Conservation (phyloP, 306 rosid genomes). For the Vigna radiata region DNA sequence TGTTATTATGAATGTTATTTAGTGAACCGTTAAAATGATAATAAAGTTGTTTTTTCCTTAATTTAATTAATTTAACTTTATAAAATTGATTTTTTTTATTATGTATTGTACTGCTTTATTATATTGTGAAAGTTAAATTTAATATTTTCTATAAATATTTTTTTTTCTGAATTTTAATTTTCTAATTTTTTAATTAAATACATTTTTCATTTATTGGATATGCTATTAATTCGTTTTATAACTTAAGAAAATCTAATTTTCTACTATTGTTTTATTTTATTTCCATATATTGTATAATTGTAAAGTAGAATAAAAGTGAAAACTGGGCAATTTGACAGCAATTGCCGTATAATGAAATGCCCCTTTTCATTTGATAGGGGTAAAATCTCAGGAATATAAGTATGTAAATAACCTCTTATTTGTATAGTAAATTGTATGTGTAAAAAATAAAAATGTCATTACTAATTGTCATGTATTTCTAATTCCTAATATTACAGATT, state of each 20-base stretch:
- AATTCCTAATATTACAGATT: slow-evolving; percentile 65
- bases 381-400: neutral
- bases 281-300: neutral
- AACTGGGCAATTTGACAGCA: neutral
- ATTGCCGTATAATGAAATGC: too few relatives aligned
- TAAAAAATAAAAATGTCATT: neutral
- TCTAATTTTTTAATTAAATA: neutral
- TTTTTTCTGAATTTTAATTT: neutral
- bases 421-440: neutral
- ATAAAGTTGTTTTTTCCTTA: too few relatives aligned
- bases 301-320: neutral
- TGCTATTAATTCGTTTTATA: neutral
- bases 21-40: too few relatives aligned
- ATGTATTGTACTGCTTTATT: too few relatives aligned
- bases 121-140: too few relatives aligned
- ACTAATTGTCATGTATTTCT: slow-evolving; percentile 27
- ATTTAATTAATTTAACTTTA: too few relatives aligned
- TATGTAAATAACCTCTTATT: neutral
- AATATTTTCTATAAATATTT: too few relatives aligned
- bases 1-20: too few relatives aligned
- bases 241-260: neutral
- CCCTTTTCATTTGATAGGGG: neutral
- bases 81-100: too few relatives aligned
- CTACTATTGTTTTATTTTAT: neutral
- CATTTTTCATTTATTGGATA: neutral